phyloP scores from a whole-genome alignment of 129 eudicot genomes.

The Cynara cardunculus region DNA sequence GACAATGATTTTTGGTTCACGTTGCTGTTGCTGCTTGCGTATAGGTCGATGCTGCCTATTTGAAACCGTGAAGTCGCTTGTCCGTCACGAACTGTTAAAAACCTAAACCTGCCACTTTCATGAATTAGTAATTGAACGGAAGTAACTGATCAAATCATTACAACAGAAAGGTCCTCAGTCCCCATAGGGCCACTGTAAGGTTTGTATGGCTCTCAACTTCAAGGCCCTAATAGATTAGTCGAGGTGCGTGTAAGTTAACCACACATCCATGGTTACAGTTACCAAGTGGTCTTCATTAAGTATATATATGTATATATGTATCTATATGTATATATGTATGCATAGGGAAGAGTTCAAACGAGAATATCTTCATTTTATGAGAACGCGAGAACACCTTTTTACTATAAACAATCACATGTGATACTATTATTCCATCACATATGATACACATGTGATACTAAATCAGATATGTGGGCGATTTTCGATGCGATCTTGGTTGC shows the following conservation, averaged over 20 bases:
- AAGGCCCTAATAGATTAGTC: background rate
- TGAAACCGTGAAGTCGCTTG: constrained; percentile 65
- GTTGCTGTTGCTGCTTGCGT: constrained; percentile 31
- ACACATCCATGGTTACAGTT: background rate
- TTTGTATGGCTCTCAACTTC: background rate
- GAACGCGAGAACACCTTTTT: too few relatives aligned
- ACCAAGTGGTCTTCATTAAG: background rate
- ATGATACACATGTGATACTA: too few relatives aligned
- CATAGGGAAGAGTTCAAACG: too few relatives aligned
- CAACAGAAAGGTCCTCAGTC: background rate
- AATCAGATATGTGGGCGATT: too few relatives aligned
- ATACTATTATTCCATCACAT: too few relatives aligned
- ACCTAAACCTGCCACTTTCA: constrained; percentile 53
- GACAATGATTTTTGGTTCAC: background rate
- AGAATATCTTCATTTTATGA: too few relatives aligned
- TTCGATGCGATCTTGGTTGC: too few relatives aligned
- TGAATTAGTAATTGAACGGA: background rate
- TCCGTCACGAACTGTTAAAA: constrained; percentile 61
- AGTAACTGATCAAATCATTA: background rate
- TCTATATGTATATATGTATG: too few relatives aligned
- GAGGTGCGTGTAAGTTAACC: too few relatives aligned
- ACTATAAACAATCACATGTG: too few relatives aligned
- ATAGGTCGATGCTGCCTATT: constrained; percentile 83
- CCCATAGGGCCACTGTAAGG: background rate
- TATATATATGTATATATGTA: too few relatives aligned